Percentiles rank a stretch among this genome's conserved stretches.
Evolutionary conservation across 768 basidiomycete genomes (phyloP).

Genomic region (Trametes sanguinea): DNA sequence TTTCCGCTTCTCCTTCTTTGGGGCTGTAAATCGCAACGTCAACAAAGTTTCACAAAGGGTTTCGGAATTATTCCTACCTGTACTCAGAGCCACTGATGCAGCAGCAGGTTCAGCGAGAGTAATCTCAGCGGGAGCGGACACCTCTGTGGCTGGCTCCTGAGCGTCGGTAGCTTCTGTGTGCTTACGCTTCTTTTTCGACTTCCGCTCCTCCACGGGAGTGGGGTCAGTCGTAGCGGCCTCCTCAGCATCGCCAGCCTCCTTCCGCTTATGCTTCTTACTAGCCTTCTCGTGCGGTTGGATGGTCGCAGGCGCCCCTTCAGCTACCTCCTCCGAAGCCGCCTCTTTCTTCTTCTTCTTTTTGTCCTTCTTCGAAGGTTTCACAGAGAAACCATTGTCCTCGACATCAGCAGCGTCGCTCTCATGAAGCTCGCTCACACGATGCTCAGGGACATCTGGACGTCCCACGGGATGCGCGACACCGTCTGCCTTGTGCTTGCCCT

Average conservation of each 20-base stretch:
- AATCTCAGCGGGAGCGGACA: too few relatives aligned
- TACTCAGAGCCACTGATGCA: background rate
- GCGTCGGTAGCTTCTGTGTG: too few relatives aligned
- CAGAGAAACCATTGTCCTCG: background rate
- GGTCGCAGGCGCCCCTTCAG: background rate
- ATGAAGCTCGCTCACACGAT: background rate
- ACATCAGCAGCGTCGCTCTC: background rate
- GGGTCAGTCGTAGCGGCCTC: background rate
- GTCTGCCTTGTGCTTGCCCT: background rate
- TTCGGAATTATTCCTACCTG: background rate
- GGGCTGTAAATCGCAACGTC: background rate
- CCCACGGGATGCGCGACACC: background rate
- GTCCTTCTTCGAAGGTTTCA: constrained; percentile 1
- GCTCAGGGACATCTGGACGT: background rate
- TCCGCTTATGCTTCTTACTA: background rate
- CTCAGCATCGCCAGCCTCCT: background rate
- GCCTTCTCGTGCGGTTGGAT: background rate
- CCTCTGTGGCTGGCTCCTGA: too few relatives aligned
- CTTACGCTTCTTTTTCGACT: too few relatives aligned
- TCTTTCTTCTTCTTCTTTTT: constrained; percentile 23
- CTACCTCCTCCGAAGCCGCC: background rate
- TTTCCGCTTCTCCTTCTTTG: constrained; percentile 8
- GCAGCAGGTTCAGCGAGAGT: background rate
- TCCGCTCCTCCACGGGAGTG: too few relatives aligned
- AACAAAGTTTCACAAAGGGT: too few relatives aligned